Evolutionary conservation across 2,329 filamentous ascomycete genomes (phyloP), one percentile per base, ranked within the genome.

Genomic region (Aspergillus novoparasiticus): DNA sequence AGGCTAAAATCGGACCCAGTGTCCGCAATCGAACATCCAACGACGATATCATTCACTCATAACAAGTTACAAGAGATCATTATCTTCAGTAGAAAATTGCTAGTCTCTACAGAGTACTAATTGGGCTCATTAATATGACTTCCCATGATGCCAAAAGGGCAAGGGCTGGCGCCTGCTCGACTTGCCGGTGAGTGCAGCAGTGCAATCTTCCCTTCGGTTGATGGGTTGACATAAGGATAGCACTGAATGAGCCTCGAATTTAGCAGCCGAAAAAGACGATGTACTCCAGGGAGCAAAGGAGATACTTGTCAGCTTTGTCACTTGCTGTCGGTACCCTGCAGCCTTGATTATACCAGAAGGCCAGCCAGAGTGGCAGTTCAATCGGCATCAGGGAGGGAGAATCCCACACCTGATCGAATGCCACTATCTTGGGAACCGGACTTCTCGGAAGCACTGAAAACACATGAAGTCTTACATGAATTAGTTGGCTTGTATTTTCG

Each of bases 401-500:
- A 43, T 61, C 28, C 8, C 30, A 34, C 10, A 12, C 9, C 21
- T 34, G 32, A 5, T 36, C 30, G 10, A 36, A 21, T 23, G 21
- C 51, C n/a, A 21, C 51, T 36, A 36, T 36, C 51, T 36, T 16
- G 30, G 21, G 30, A n/a, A 36, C 10, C 51, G n/a, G 51, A 36
- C 19, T 26, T 30, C 32, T 45, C 39, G 19, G 60, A 56, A 32
- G 46, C 30, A 30, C 46, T 67, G 16, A 45, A 56, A 2, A 60
- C 63, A 4, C 63, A 53, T n/a, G 46, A 50, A 12, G 14, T 69
- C 3, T 59, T 60, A 21, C n/a, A 43, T 4, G 69, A 71, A 55
- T 46, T 71, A 19, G 65, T 67, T 23, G 46, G 54, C 1, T 63
- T 69, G 9, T 71, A 71, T 46, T 71, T 71, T 60, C 65, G 63